Evolutionary conservation across 257 asterid species (phyloP).

Genomic region (Plantago major): DNA sequence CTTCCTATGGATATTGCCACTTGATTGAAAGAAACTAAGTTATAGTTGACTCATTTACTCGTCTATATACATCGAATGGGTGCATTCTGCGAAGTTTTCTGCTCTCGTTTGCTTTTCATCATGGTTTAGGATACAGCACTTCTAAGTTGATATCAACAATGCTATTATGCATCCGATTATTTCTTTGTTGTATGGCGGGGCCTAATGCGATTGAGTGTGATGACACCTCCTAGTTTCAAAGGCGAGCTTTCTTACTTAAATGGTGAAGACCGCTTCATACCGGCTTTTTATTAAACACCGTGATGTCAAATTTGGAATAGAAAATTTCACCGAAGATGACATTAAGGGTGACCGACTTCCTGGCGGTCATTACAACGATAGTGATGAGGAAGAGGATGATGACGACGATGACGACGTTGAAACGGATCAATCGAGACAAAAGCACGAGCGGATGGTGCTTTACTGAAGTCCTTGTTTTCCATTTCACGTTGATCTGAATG

Average conservation of each 20-base stretch:
- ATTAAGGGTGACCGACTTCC: constrained; percentile 23
- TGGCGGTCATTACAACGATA: constrained; percentile 19
- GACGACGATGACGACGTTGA: constrained; percentile 30
- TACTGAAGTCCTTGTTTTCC: not conserved
- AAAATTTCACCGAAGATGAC: constrained; percentile 24
- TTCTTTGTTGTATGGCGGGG: constrained; percentile 33
- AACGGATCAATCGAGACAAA: constrained; percentile 19
- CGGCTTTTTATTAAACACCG: constrained; percentile 79
- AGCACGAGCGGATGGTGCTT: constrained; percentile 14
- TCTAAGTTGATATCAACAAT: no score
- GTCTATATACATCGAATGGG: no score
- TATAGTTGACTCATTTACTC: no score
- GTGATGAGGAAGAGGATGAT: constrained; percentile 19
- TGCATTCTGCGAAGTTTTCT: no score
- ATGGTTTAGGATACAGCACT: no score
- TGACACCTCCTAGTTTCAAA: constrained; percentile 80
- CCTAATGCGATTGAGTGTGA: constrained; percentile 74
- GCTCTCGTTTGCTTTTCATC: no score
- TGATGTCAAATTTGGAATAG: constrained; percentile 35
- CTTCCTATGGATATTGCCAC: no score
- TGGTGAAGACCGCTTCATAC: constrained; percentile 73
- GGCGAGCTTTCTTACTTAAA: constrained; percentile 65
- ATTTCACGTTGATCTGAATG: not conserved
- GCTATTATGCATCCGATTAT: not conserved
- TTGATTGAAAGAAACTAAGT: no score